Conservation (phyloP, 1,284 basidiomycete species). For the Jaminaea rosea region DNA sequence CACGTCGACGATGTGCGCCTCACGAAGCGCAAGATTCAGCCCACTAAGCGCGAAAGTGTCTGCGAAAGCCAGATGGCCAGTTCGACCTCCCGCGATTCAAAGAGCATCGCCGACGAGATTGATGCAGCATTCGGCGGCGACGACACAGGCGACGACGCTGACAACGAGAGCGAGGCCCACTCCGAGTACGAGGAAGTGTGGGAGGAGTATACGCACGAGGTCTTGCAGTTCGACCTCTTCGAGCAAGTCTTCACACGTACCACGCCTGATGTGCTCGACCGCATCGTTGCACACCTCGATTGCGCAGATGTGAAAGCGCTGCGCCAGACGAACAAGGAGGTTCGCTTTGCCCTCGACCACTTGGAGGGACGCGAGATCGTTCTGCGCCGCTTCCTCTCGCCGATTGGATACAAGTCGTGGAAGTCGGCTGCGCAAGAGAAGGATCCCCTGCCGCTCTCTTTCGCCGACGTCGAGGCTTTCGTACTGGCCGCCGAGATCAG, state of each 20-base stretch:
- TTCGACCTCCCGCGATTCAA: too few relatives aligned
- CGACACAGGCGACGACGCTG: background rate
- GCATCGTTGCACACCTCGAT: conserved; percentile 29
- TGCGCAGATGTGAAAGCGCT: conserved; percentile 37
- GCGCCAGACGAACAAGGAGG: conserved; percentile 26
- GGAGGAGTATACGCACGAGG: background rate
- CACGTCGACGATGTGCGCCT: background rate
- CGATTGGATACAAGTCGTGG: conserved; percentile 36
- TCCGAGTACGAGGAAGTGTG: background rate
- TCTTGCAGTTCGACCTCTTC: conserved; percentile 25
- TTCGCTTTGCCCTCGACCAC: conserved; percentile 24
- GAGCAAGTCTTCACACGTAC: conserved; percentile 33
- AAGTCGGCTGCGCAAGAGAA: conserved; percentile 4
- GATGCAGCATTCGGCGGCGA: background rate
- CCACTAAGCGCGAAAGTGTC: too few relatives aligned
- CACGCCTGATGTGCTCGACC: conserved; percentile 25
- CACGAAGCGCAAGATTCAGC: background rate
- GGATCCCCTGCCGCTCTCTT: conserved; percentile 34
- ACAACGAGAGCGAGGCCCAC: background rate
- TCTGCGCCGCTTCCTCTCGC: conserved; percentile 33
- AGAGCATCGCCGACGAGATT: background rate
- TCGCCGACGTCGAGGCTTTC: conserved; percentile 40
- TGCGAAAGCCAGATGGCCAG: too few relatives aligned
- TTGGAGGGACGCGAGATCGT: conserved; percentile 24
- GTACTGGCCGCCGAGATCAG: conserved; percentile 28